phyloP scores from a whole-genome alignment of 768 basidiomycete genomes.

The Pulveroboletus sp. region DNA sequence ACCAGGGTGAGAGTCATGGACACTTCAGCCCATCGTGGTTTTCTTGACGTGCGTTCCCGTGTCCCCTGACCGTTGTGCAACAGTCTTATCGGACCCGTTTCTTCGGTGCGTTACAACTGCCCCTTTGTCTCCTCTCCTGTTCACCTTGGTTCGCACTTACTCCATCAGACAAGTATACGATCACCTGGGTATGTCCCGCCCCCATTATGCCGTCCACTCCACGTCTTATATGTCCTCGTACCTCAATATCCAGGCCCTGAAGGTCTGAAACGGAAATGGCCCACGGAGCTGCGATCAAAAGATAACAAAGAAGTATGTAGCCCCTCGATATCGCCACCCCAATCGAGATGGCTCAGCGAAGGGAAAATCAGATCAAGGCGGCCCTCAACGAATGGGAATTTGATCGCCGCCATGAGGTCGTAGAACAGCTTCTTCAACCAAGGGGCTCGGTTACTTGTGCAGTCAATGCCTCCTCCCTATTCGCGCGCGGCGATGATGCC shows the following conservation, averaged over 20 bases:
- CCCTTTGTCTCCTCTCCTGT: background rate
- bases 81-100: slow-evolving; percentile 71
- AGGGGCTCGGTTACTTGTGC: slow-evolving; percentile 43
- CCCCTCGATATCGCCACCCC: slow-evolving; percentile 17
- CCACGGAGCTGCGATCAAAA: slow-evolving; percentile 41
- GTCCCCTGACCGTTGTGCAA: slow-evolving; percentile 16
- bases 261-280: slow-evolving; percentile 43
- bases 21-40: background rate
- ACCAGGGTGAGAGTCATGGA: slow-evolving; percentile 52
- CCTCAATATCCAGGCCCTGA: slow-evolving; percentile 28
- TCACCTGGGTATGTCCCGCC: slow-evolving; percentile 47
- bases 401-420: slow-evolving; percentile 33
- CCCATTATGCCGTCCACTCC: slow-evolving; percentile 4
- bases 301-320: slow-evolving; percentile 45
- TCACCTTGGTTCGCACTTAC: slow-evolving; percentile 10
- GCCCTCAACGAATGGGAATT: slow-evolving; percentile 40
- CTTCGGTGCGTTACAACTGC: slow-evolving; percentile 45
- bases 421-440: slow-evolving; percentile 41
- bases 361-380: slow-evolving; percentile 43
- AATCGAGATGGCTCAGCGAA: slow-evolving; percentile 19
- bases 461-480: slow-evolving; percentile 49
- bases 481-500: slow-evolving; percentile 34
- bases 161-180: slow-evolving; percentile 67
- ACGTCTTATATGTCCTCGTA: slow-evolving; percentile 10
- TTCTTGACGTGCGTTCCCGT: background rate